phyloP scores from a whole-genome alignment of 2,329 filamentous ascomycete species.

The Piedraia hortae region DNA sequence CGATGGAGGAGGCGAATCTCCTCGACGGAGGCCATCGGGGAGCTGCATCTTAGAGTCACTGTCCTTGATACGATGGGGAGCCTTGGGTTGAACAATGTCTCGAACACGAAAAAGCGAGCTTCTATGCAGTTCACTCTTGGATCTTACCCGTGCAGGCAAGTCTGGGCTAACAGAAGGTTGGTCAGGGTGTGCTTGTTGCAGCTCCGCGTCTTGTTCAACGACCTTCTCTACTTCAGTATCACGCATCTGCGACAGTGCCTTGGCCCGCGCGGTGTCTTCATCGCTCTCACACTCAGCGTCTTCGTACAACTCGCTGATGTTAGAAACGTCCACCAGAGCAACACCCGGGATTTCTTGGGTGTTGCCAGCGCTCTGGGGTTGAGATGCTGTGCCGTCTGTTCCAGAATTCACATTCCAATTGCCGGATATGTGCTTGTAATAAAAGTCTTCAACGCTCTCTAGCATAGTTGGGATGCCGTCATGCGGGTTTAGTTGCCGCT shows the following conservation, averaged over 20 bases:
- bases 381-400: too few relatives aligned
- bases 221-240: constrained; percentile 1
- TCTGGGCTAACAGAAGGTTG: too few relatives aligned
- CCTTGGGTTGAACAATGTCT: too few relatives aligned
- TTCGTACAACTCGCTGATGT: constrained; percentile 23
- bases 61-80: too few relatives aligned
- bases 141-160: too few relatives aligned
- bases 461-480: constrained; percentile 43
- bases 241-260: constrained; percentile 10
- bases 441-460: constrained; percentile 70
- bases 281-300: constrained; percentile 17
- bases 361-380: not conserved
- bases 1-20: too few relatives aligned
- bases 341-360: constrained; percentile 4
- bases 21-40: too few relatives aligned
- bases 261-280: constrained; percentile 15
- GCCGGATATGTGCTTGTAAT: too few relatives aligned
- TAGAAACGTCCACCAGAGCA: constrained; percentile 36
- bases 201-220: constrained; percentile 1
- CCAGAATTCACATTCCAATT: too few relatives aligned
- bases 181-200: not conserved
- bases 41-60: too few relatives aligned
- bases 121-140: too few relatives aligned
- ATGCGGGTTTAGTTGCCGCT: constrained; percentile 25
- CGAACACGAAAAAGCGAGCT: too few relatives aligned